Conservation (phyloP, 78 protist genomes). For the Salpingoeca rosetta region DNA sequence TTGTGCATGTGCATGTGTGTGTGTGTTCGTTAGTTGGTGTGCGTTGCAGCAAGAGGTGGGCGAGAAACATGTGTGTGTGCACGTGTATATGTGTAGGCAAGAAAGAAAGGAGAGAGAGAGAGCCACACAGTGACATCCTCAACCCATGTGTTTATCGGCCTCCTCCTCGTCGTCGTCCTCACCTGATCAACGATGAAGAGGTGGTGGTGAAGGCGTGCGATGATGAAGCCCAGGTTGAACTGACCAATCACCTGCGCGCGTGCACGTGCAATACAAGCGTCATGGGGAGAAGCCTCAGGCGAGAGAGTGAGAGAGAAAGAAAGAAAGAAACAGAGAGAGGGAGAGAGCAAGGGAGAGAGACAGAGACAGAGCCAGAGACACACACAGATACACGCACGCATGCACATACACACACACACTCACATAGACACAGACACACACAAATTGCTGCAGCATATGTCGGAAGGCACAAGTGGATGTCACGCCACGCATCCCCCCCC, state of each 20-base stretch:
- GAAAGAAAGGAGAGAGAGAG: background rate
- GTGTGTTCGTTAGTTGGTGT: conserved; percentile 24
- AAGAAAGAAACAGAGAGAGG: background rate
- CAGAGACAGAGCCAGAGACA: too few species aligned
- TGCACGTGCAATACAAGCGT: background rate
- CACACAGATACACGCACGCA: too few species aligned
- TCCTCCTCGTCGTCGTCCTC: too few species aligned
- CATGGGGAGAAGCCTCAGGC: background rate
- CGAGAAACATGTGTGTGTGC: background rate
- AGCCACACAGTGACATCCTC: too few species aligned
- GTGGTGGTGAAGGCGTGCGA: conserved; percentile 56
- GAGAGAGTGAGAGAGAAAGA: background rate
- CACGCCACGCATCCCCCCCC: too few species aligned
- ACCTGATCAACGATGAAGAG: conserved; percentile 74
- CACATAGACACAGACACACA: too few species aligned
- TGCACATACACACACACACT: too few species aligned
- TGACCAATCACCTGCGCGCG: conserved; percentile 65
- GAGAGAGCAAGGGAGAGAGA: background rate
- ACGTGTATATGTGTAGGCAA: background rate
- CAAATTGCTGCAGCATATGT: too few species aligned
- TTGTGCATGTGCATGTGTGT: background rate
- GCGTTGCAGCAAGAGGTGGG: background rate
- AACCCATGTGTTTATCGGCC: too few species aligned
- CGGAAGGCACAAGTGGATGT: too few species aligned
- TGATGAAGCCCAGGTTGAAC: conserved; percentile 86